phyloP scores from a whole-genome alignment of 75 land plant genomes.

The Azolla pinnata region DNA sequence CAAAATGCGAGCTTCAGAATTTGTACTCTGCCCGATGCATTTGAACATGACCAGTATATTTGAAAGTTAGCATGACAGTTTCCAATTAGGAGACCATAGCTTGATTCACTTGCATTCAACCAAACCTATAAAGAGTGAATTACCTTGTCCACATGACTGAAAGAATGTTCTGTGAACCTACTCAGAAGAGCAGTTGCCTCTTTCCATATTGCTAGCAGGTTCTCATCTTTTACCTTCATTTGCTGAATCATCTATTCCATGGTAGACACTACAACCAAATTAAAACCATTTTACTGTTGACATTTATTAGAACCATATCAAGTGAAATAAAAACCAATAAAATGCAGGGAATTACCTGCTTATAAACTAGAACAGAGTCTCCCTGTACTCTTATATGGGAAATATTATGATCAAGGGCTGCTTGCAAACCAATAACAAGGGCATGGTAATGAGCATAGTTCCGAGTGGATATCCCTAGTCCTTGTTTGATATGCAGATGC shows the following conservation, averaged over 20 bases:
- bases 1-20: too few species aligned
- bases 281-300: too few species aligned
- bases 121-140: not conserved
- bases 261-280: too few species aligned
- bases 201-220: not conserved
- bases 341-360: slow-evolving; percentile 10
- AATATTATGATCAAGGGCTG: slow-evolving; percentile 6
- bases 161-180: not conserved
- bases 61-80: too few species aligned
- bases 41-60: too few species aligned
- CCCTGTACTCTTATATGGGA: slow-evolving; percentile 8
- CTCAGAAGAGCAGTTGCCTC: not conserved
- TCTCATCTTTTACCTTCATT: not conserved
- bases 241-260: too few species aligned
- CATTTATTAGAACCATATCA: not conserved
- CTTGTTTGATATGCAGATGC: not conserved
- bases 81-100: too few species aligned
- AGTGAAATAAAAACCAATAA: not conserved
- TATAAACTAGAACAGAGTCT: slow-evolving; percentile 15
- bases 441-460: slow-evolving; percentile 16
- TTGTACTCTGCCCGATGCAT: too few species aligned
- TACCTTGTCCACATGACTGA: not conserved
- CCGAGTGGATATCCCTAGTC: not conserved
- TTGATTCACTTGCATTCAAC: not conserved
- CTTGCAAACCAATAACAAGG: slow-evolving; percentile 8